Conservation (phyloP, 495 filamentous ascomycete genomes). For the Penicillium cosmopolitanum region DNA sequence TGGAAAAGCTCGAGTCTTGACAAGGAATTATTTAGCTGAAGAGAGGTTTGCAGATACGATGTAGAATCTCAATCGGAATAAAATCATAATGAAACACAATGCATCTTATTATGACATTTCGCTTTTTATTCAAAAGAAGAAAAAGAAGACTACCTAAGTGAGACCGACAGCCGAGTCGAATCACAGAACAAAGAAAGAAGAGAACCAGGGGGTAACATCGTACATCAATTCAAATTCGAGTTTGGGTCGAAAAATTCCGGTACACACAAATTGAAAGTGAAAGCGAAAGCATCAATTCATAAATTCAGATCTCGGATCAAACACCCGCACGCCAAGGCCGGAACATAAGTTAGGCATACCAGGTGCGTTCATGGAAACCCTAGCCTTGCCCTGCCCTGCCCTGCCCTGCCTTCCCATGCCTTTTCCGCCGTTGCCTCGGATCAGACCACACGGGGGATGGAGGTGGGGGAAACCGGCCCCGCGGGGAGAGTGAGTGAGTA, state of each 20-base stretch:
- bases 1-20: background rate
- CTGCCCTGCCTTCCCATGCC: background rate
- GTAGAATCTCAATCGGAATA: slow-evolving; percentile 1
- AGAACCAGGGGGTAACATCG: background rate
- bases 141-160: background rate
- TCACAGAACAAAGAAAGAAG: background rate
- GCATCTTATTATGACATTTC: slow-evolving; percentile 12
- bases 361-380: background rate
- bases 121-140: background rate
- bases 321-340: background rate
- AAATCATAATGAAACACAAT: slow-evolving; percentile 8
- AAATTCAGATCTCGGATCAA: slow-evolving; percentile 7
- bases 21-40: background rate
- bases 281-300: slow-evolving; percentile 22
- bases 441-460: too few relatives aligned
- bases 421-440: too few relatives aligned
- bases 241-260: background rate
- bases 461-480: background rate
- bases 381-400: background rate
- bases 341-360: too few relatives aligned
- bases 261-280: background rate
- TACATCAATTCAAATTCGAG: background rate
- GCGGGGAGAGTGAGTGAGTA: background rate
- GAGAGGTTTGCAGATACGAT: background rate
- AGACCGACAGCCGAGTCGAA: background rate